phyloP scores from a whole-genome alignment of 2,329 filamentous ascomycete genomes.

The Verticillium albo-atrum region DNA sequence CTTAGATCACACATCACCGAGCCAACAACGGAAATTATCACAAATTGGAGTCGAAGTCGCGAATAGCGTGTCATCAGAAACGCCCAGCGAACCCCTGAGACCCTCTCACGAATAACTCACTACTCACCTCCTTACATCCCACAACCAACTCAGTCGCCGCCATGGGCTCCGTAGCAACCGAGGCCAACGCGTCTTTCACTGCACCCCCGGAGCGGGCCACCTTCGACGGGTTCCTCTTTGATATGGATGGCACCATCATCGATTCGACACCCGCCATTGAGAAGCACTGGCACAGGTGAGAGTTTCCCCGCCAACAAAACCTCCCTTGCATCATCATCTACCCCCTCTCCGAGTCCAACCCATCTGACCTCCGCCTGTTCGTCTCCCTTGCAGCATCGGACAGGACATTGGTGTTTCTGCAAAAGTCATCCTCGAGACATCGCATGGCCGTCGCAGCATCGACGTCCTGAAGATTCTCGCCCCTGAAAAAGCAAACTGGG shows the following conservation, averaged over 20 bases:
- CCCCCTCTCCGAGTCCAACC: neutral
- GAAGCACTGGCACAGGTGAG: constrained; percentile 70
- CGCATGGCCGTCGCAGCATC: constrained; percentile 85
- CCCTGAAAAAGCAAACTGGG: constrained; percentile 84
- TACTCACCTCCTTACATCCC: neutral
- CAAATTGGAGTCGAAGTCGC: neutral
- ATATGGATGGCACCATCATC: constrained; percentile 82
- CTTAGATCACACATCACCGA: neutral
- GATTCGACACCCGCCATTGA: constrained; percentile 73
- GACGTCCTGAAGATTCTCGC: constrained; percentile 77
- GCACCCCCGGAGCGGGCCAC: constrained; percentile 8
- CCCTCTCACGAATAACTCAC: too few species aligned
- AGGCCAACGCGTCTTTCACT: constrained; percentile 7
- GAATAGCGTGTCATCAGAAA: neutral
- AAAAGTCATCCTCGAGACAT: constrained; percentile 81
- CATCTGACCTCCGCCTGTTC: neutral
- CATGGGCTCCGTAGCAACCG: neutral
- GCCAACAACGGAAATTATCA: too few species aligned
- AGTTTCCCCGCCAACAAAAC: neutral
- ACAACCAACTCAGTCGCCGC: neutral
- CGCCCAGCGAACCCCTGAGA: too few species aligned
- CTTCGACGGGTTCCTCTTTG: constrained; percentile 60
- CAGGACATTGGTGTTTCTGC: constrained; percentile 80
- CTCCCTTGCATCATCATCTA: constrained; percentile 4
- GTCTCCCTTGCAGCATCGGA: constrained; percentile 54